Conservation (phyloP, 164 flowering plant genomes). For the Aristolochia fimbriata region DNA sequence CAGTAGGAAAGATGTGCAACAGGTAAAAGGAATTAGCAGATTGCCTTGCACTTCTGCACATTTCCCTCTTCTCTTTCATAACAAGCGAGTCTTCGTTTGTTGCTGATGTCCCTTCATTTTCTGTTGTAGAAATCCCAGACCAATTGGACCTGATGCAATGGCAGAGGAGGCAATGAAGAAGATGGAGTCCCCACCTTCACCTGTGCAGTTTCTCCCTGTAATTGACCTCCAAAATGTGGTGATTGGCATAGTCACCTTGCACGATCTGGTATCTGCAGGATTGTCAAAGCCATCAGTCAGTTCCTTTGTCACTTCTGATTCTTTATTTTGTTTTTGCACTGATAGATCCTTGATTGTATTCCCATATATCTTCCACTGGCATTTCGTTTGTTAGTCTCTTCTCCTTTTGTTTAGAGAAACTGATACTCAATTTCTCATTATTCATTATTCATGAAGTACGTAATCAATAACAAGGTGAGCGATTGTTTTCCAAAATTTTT, state of each 20-base stretch:
- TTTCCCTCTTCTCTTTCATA: no score
- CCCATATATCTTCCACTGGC: no score
- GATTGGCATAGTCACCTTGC: conserved; percentile 86
- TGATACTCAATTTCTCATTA: no score
- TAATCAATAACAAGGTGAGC: no score
- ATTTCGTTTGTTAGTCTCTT: background rate
- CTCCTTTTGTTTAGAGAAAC: no score
- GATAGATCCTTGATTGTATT: no score
- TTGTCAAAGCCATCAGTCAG: conserved; percentile 31
- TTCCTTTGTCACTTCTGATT: background rate
- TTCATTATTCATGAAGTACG: no score
- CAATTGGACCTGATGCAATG: conserved; percentile 75
- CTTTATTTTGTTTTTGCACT: background rate
- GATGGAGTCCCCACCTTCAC: conserved; percentile 96
- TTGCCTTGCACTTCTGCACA: background rate
- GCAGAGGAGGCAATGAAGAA: conserved; percentile 91
- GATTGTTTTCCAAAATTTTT: no score
- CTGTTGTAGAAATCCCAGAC: conserved; percentile 74
- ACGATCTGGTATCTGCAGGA: conserved; percentile 90
- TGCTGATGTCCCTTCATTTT: background rate
- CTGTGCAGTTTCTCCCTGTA: conserved; percentile 93
- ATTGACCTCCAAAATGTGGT: conserved; percentile 39
- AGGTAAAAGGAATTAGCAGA: conserved; percentile 33
- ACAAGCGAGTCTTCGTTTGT: background rate
- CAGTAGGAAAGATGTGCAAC: conserved; percentile 95